A percentile compares a stretch with the other conserved stretches of the same genome.
phyloP scores from a whole-genome alignment of 352 stramenopile genomes.

The Phytophthora colocasiae region DNA sequence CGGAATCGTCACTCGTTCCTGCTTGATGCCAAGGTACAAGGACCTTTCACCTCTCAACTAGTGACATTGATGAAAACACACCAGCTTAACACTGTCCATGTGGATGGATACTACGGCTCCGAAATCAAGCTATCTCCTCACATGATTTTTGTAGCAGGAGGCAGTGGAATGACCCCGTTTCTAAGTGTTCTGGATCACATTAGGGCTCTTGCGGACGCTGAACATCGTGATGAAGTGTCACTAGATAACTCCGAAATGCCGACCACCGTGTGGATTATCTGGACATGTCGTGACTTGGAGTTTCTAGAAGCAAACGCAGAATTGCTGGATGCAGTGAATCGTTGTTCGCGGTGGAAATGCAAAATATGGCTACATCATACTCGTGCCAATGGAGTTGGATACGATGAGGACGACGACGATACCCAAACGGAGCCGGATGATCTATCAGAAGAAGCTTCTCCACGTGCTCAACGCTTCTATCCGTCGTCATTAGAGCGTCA shows the following conservation, averaged over 20 bases:
- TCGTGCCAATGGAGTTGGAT: constrained; percentile 17
- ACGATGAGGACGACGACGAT: constrained; percentile 38
- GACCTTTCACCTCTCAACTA: constrained; percentile 60
- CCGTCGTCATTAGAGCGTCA: constrained; percentile 33
- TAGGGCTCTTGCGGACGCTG: constrained; percentile 37
- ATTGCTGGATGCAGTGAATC: constrained; percentile 53
- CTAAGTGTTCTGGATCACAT: constrained; percentile 69
- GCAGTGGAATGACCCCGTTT: constrained; percentile 80
- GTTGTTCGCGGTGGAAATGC: constrained; percentile 51
- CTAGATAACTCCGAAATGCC: constrained; percentile 37
- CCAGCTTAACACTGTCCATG: constrained; percentile 47
- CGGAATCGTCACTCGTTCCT: constrained; percentile 49
- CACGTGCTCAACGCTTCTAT: constrained; percentile 51
- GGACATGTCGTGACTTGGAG: constrained; percentile 59
- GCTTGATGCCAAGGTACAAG: constrained; percentile 71
- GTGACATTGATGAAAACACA: constrained; percentile 54
- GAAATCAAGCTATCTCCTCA: constrained; percentile 50
- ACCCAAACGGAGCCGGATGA: constrained; percentile 44
- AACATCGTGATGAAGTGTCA: constrained; percentile 18
- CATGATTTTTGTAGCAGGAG: constrained; percentile 77
- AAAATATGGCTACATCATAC: constrained; percentile 63
- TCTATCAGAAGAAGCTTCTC: constrained; percentile 32
- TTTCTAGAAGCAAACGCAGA: constrained; percentile 51
- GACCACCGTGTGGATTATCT: constrained; percentile 58
- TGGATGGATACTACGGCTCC: constrained; percentile 81